Evolutionary conservation across 164 flowering plant genomes (phyloP), one percentile per base, ranked within the genome.

Genomic region (Liriodendron chinense): DNA sequence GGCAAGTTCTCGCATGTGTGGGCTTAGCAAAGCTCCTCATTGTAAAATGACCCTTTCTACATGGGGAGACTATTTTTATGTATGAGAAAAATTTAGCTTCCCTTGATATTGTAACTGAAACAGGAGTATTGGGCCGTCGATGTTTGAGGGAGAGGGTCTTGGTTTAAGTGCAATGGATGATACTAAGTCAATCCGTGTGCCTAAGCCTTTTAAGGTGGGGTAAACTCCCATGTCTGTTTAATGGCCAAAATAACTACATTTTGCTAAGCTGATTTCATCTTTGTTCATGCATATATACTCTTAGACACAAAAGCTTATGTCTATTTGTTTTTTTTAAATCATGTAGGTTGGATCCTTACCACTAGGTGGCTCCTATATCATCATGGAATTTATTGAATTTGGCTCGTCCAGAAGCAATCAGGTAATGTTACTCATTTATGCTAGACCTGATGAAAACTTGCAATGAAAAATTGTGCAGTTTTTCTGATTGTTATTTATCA

Each of bases 131-230:
- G 98, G 96, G 16, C 91, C 91, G 18, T 81, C 86, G 14, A 96
- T 96, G 99, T 96, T 96, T 84, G 98, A 96, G 80, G 99, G 90
- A 65, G 99, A 96, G 86, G 95, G 95, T 76, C 85, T 96, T 78
- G 99, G 99, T 57, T 83, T 96, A 53, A 82, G 83, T 83, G 91
- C 91, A 12, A 94, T 96, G 95, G 89, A 86, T 75, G 92, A 85
- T 22, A 94, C 97, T 12, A 57, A 82, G 68, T 78, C 98, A 22
- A 93, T 93, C 61, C 92, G 90, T 48, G 95, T 92, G 28, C 99
- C 99, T 34, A 85, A 77, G 75, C 97, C 98, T 50, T 90, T 82
- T 74, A 96, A 93, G 98, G 99, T 92, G 74, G 57, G 43, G 70
- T 47, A 71, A 12, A 13, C 50, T 76, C 13, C 62, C 10, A 2